Evolutionary conservation across 2,329 filamentous ascomycete species (phyloP), one percentile per base, ranked within the genome.

Genomic region (Claviceps spartinae): DNA sequence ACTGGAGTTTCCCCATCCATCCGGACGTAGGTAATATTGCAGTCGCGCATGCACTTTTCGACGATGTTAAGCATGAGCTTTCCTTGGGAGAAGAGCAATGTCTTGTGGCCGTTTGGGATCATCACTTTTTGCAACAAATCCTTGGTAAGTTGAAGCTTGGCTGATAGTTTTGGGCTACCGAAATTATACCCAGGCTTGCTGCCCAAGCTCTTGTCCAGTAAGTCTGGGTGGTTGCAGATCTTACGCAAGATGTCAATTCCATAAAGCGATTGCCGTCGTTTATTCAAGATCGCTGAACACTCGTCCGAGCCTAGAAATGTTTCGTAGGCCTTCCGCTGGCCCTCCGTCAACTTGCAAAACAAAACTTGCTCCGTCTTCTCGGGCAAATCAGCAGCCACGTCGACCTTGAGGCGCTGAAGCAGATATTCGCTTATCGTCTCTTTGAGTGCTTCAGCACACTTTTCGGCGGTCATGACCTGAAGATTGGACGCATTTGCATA

Each of bases 321-420:
- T 63, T 89, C 79, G 59, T 98, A 98, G 0, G 84, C 83, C 36
- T 84, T 76, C 48, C 86, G 78, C 64, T 98, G 93, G 14, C 83
- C 66, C 9, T 68, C 65, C 0, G 90, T 95, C 55, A 98, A 72
- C 64, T 94, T 95, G 70, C 93, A 97, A 66, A 98, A 97, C 3
- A 98, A 73, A 0, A 98, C 93, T 59, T 95, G 88, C 64, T 98
- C 93, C 49, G 83, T 95, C 74, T 98, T 98, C 67, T 95, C 88
- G 0, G 93, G 93, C 13, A 98, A 72, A 65, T 97, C 91, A 7
- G 90, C 81, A 4, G 93, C 91, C 14, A 98, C 93, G 65, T 98
- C 93, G 2, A 86, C 81, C 68, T 98, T 98, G 64, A 95, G 81
- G 8, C 93, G 82, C 63, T 97, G 91, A 3, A 98, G 75, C 5